phyloP scores from a whole-genome alignment of 2,329 filamentous ascomycete species.

The Blastomyces percursus region DNA sequence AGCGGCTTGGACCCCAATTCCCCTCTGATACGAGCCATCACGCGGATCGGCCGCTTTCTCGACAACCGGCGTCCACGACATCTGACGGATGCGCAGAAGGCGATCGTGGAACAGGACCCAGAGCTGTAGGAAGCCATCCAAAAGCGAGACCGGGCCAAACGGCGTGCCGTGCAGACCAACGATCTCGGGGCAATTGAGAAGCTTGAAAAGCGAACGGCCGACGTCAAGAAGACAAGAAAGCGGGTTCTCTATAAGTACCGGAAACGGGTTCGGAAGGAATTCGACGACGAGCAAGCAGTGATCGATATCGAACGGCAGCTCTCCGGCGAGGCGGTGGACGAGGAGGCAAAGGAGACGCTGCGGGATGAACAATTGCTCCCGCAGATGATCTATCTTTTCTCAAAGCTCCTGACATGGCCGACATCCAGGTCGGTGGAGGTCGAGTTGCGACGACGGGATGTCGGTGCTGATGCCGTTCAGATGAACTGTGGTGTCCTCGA shows the following conservation, averaged over 20 bases:
- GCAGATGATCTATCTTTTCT: constrained; percentile 17
- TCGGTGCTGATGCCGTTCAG: constrained; percentile 13
- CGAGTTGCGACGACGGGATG: constrained; percentile 15
- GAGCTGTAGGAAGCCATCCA: constrained; percentile 11
- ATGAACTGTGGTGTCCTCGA: constrained; percentile 17
- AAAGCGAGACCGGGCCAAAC: background rate
- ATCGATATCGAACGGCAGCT: constrained; percentile 16
- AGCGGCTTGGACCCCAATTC: constrained; percentile 15
- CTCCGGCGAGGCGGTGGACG: constrained; percentile 8
- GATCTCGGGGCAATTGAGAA: background rate
- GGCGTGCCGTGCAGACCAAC: background rate
- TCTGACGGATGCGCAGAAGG: constrained; percentile 11
- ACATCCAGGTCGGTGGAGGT: constrained; percentile 9
- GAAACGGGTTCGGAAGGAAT: constrained; percentile 10
- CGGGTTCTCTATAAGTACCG: constrained; percentile 10
- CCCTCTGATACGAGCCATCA: constrained; percentile 13
- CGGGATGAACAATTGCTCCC: constrained; percentile 13
- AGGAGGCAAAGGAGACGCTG: constrained; percentile 8
- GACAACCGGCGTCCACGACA: constrained; percentile 9
- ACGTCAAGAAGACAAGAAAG: constrained; percentile 12
- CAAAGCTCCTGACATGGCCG: constrained; percentile 17
- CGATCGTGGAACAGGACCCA: constrained; percentile 12
- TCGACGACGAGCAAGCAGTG: constrained; percentile 15
- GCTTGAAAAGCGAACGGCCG: constrained; percentile 6
- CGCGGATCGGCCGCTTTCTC: constrained; percentile 14